Evolutionary conservation across 768 basidiomycete species (phyloP), one percentile per base, ranked within the genome.

Genomic region (Trametes meyenii): DNA sequence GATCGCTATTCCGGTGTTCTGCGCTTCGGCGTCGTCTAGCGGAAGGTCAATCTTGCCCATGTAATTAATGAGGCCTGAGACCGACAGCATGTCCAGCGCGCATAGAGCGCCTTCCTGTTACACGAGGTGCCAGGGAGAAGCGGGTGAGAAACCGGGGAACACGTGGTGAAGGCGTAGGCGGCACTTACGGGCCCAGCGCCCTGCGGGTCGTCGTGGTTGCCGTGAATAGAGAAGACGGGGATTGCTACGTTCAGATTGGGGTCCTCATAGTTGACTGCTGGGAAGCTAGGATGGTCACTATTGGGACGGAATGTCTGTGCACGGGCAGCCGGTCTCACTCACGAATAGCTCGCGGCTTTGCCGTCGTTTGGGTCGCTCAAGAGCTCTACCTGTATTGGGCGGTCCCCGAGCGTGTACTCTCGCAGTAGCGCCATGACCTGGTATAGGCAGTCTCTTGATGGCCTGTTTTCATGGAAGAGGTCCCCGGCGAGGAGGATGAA

Each of bases 191-290:
- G 81, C 3, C 96, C 95, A 21, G 94, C 89, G 19, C 97, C 97
- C 76, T 98, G 97, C 36, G 97, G 97, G 69, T 99, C 97, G 70
- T 99, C 97, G 74, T 99, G 97, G 71, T 99, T 99, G 44, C 97
- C 97, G 70, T 99, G 97, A 53, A 99, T 98, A 0, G 96, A 98
- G 76, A 99, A 99, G 29, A 98, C 91, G 3, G 97, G 97, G n/a
- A 97, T 93, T 3, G 85, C 86, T 52, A 99, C 83, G 72, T 99
- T 99, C 58, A 98, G 80, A 72, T 99, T 98, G 1, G 89, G 86
- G 68, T 99, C 96, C 74, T 99, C 95, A 70, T 98, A 98, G 73
- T 99, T 98, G 65, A 99, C 78, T 0, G 94, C 94, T 13, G 97
- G 97, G 71, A 98, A 99, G 16, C 95, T 98, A 67, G 6, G 23